phyloP scores from a whole-genome alignment of 371 early-diverging fungal genomes.

The Haplosporangium sp. region DNA sequence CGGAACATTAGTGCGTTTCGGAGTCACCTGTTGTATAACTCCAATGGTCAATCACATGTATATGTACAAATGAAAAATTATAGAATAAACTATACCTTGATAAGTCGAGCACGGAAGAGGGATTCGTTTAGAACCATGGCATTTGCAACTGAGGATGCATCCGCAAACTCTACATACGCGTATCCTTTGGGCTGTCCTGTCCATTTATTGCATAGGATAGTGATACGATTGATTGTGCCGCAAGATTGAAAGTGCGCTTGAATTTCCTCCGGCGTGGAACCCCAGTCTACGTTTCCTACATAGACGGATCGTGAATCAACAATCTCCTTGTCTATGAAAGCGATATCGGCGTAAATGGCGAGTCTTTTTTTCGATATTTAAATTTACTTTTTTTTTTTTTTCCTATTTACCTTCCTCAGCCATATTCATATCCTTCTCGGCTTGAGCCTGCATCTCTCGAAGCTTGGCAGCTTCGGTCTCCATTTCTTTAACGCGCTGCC shows the following conservation, averaged over 20 bases:
- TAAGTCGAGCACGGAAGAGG: constrained; percentile 86
- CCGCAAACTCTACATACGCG: constrained; percentile 98
- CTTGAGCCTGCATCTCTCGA: constrained; percentile 90
- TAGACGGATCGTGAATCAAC: constrained; percentile 94
- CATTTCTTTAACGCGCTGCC: constrained; percentile 90
- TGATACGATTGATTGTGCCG: constrained; percentile 97
- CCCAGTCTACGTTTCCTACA: constrained; percentile 97
- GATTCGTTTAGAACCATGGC: constrained; percentile 92
- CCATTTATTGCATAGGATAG: constrained; percentile 94
- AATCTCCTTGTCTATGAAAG: constrained; percentile 76
- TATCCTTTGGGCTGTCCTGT: constrained; percentile 98
- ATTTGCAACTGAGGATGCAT: constrained; percentile 83
- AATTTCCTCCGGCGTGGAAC: constrained; percentile 94
- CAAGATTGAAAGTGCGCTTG: constrained; percentile 96
- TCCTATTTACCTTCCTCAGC: constrained; percentile 64
- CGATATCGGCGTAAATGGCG: no score
- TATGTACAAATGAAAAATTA: no score
- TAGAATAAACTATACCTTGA: constrained; percentile 72
- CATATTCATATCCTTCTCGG: constrained; percentile 82
- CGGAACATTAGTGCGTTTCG: constrained; percentile 98
- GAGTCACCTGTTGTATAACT: constrained; percentile 41
- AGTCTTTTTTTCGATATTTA: no score
- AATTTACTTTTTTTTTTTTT: no score
- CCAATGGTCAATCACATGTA: no score
- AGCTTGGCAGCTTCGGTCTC: constrained; percentile 96